Base-by-base conservation (phyloP, 768 basidiomycete genomes). In the Sporobolomyces pararoseus region DNA sequence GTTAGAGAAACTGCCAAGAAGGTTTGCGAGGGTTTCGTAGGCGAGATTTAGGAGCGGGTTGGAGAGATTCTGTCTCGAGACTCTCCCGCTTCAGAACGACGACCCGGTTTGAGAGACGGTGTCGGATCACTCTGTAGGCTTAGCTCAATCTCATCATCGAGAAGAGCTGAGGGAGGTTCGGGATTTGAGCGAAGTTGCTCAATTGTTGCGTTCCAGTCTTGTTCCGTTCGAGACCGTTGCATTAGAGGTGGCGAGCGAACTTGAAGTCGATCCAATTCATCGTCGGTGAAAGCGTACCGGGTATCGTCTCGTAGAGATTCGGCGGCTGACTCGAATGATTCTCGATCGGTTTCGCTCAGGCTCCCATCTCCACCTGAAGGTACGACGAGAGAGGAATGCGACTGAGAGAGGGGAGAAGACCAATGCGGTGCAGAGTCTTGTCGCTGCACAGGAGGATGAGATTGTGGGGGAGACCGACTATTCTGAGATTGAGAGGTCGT, bases 251-350 rank as follows among this genome's bases (percentile, higher is more conserved):
- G 58, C 7, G 69, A 54, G 16, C 59, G 61, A 4, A 42, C 7
- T 17, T 61, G 60, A 7, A 73, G 60, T 2, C 72, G 72, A 29
- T 73, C 72, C 25, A 69, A 50, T 53, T 73, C 72, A 52, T 73
- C 72, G 61, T 73, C 72, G 19, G 72, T 69, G 34, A 58, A 46
- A 13, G 72, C 61, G n/a, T 32, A 27, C 3, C 54, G 44, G 23
- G 46, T 35, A 23, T 34, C 47, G 23, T 49, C 19, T 5, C 52
- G 44, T 17, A 66, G 50, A 1, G 65, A 66, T 10, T 66, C 70
- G 32, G 67, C 12, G 21, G 49, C 52, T 12, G 66, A 68, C 6
- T 73, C 72, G 72, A 73, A 73, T 16, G 67, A 73, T 50, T 57
- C 53, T 17, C 66, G 66, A 21, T 47, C 35, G 2, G 52, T 55